phyloP scores from a whole-genome alignment of 1,139 yeast species.

The Blastobotrys ciferrii region DNA sequence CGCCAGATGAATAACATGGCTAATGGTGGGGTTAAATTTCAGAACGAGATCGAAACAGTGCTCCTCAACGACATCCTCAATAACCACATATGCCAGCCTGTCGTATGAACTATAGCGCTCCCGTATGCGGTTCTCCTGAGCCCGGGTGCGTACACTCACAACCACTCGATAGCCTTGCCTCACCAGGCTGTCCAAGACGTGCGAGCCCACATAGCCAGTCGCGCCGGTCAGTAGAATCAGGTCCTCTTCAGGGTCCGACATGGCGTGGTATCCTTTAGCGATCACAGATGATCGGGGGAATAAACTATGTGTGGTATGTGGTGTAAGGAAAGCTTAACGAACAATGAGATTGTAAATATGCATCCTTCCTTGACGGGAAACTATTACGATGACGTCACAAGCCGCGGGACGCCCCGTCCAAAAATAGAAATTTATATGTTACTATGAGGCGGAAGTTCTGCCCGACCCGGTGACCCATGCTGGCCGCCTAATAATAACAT shows the following conservation, averaged over 20 bases:
- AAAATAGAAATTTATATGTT: too few species aligned
- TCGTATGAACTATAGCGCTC: constrained; percentile 41
- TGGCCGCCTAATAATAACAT: too few species aligned
- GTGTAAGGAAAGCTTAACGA: not conserved
- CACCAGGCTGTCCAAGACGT: constrained; percentile 41
- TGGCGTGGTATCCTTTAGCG: not conserved
- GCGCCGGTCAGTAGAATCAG: constrained; percentile 54
- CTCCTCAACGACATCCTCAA: constrained; percentile 46
- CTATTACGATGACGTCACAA: not conserved
- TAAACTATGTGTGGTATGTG: too few species aligned
- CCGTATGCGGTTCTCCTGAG: constrained; percentile 47
- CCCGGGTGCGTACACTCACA: constrained; percentile 56
- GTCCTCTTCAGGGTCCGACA: constrained; percentile 7
- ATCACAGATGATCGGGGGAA: not conserved
- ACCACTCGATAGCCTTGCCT: constrained; percentile 49
- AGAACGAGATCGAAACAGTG: constrained; percentile 54
- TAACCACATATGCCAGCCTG: constrained; percentile 47
- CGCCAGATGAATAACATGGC: constrained; percentile 57
- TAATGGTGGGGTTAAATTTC: constrained; percentile 45
- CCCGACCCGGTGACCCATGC: too few species aligned
- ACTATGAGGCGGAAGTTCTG: constrained; percentile 31
- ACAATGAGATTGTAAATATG: not conserved
- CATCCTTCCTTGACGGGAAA: not conserved
- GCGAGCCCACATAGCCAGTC: constrained; percentile 58
- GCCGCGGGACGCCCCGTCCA: not conserved